Percentiles rank a stretch among this genome's conserved stretches.
Evolutionary conservation across 106 monocot genomes (phyloP).

Genomic region (Narthecium ossifragum): DNA sequence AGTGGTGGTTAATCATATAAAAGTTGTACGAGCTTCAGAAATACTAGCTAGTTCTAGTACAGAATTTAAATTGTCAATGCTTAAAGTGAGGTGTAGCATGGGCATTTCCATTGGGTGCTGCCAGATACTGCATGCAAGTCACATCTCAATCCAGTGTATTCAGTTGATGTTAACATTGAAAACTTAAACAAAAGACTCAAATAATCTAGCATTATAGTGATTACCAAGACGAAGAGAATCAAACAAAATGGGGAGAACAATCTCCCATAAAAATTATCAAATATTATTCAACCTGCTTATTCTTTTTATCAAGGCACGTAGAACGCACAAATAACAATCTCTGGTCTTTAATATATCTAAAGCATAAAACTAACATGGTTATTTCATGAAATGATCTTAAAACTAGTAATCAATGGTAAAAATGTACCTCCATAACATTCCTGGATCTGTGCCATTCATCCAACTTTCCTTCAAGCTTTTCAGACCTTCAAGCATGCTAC

Average conservation of each 20-base stretch:
- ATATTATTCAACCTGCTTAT: too few species aligned
- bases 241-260: neutral
- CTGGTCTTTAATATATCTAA: neutral
- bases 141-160: neutral
- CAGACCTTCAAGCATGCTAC: constrained; percentile 47
- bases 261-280: neutral
- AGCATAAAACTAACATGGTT: neutral
- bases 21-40: neutral
- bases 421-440: constrained; percentile 36
- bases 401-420: neutral
- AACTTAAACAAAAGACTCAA: too few species aligned
- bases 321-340: neutral
- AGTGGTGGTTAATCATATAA: neutral
- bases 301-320: too few species aligned
- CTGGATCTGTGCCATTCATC: constrained; percentile 41
- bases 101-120: too few species aligned
- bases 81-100: neutral
- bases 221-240: neutral
- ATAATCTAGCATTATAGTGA: too few species aligned
- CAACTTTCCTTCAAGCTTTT: constrained; percentile 53
- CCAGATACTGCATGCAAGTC: too few species aligned
- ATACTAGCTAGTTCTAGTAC: neutral
- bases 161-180: too few species aligned
- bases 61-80: neutral
- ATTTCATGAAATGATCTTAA: neutral